Percentiles rank a stretch among this genome's conserved stretches.
Evolutionary conservation across 108 stramenopile genomes (phyloP).

Genomic region (Pelagomonas calceolata): DNA sequence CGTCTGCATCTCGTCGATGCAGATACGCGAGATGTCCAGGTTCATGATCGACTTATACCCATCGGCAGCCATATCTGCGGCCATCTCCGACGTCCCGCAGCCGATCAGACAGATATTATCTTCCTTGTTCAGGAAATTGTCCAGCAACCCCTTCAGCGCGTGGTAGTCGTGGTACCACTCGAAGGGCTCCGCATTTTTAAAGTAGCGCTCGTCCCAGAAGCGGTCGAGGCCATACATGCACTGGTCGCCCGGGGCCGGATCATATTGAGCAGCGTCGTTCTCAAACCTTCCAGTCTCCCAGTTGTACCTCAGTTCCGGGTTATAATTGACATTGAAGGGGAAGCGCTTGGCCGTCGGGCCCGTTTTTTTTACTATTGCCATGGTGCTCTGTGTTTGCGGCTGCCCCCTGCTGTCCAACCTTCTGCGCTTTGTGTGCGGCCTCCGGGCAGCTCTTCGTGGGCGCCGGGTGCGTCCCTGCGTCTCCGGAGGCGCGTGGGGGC

Average conservation of each 20-base stretch:
- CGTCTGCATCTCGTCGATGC: conserved; percentile 6
- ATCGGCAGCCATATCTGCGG: conserved; percentile 10
- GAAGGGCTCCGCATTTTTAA: neutral
- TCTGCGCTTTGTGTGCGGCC: too few relatives aligned
- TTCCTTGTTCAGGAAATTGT: conserved; percentile 1
- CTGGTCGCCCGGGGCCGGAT: neutral
- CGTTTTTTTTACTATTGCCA: too few relatives aligned
- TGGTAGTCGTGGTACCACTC: conserved; percentile 17
- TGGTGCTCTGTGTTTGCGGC: too few relatives aligned
- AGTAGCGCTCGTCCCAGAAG: conserved; percentile 14
- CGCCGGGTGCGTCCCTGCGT: too few relatives aligned
- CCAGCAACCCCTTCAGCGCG: neutral
- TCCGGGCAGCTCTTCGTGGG: too few relatives aligned
- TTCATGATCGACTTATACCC: conserved; percentile 6
- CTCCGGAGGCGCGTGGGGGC: too few relatives aligned
- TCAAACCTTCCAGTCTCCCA: too few relatives aligned
- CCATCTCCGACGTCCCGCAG: neutral
- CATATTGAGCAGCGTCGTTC: too few relatives aligned
- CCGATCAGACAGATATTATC: neutral
- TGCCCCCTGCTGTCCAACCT: too few relatives aligned
- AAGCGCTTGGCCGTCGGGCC: too few relatives aligned
- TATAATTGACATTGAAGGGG: too few relatives aligned
- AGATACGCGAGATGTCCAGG: conserved; percentile 8
- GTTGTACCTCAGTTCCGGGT: too few relatives aligned
- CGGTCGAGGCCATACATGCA: conserved; percentile 7